These are phyloP conservation scores for Ganoderma leucocontextum DNA, from an alignment of 1,284 basidiomycete genomes.

Conservation along the genomic window DNA sequence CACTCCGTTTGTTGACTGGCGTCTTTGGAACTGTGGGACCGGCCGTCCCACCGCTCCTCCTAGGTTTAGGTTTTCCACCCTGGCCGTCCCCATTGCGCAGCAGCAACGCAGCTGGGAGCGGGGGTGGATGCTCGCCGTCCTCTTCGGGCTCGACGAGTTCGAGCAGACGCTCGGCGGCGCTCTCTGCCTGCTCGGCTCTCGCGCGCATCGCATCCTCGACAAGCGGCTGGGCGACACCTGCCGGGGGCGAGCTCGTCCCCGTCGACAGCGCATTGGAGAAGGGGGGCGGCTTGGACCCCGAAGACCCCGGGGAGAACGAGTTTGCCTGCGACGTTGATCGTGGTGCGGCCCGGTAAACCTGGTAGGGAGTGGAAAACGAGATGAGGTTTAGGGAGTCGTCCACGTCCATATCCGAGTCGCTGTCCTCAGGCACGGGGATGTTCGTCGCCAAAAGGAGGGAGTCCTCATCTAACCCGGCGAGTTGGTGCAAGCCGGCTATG, in stretches of 20 bases:
- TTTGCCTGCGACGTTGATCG: constrained; percentile 36
- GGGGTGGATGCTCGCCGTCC: constrained; percentile 58
- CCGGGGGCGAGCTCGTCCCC: constrained; percentile 46
- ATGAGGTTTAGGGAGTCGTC: constrained; percentile 67
- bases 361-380: constrained; percentile 76
- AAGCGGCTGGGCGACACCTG: constrained; percentile 55
- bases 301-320: constrained; percentile 62
- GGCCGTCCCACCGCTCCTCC: constrained; percentile 43
- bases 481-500: constrained; percentile 38
- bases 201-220: constrained; percentile 87
- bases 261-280: constrained; percentile 65
- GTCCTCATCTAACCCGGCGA: constrained; percentile 56
- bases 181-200: constrained; percentile 88
- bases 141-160: constrained; percentile 83
- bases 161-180: constrained; percentile 82
- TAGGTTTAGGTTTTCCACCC: constrained; percentile 48
- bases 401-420: constrained; percentile 66
- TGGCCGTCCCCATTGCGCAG: constrained; percentile 46
- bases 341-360: constrained; percentile 51
- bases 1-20: constrained; percentile 60
- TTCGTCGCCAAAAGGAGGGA: constrained; percentile 74
- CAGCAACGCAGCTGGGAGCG: constrained; percentile 63
- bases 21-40: constrained; percentile 54
- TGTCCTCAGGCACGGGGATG: constrained; percentile 77
- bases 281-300: constrained; percentile 56